Base-by-base conservation (phyloP, 352 stramenopile genomes). In the Globisporangium nunn region DNA sequence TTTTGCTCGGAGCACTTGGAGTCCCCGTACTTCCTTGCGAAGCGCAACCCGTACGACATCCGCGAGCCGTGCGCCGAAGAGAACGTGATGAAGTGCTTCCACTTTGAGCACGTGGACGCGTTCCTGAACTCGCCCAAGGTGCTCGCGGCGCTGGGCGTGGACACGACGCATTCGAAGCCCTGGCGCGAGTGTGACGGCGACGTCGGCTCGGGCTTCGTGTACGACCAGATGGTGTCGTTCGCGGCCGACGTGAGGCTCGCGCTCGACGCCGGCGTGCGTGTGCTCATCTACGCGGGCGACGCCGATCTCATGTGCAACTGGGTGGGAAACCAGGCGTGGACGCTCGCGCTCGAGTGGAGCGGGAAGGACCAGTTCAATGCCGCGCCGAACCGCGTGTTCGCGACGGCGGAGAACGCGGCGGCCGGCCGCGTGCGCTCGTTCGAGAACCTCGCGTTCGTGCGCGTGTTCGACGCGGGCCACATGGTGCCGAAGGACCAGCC, bases 281-380 rank as follows among this genome's bases (percentile, higher is more conserved):
- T 97, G 11, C 74, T 98, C 30, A 92, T 99, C 56, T 99, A 99
- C 74, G 87, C 91, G 11, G 96, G 96, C 52, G 96, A 99, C 69
- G 78, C 91, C 4, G 94, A 98, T 63, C 96, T 98, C 56, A 93
- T 98, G 52, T 98, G 90, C 74, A 98, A 99, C 63, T 98, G 96
- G 77, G 66, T 98, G 46, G 96, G 96, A 28, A 98, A 98, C 65
- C 63, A 97, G 58, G 95, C 94, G 30, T 98, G 95, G 95, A 97
- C 92, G 0, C 68, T 91, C 30, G 79, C 63, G 6, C 71, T 99
- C 43, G 81, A 98, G 33, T 99, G 96, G 96, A 78, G 62, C 30
- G 91, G 95, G 47, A 84, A 91, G 64, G 58, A 68, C 11, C 71
- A 81, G 12, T 99, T 98, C 72, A 88, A 93, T 40, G 63, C 56